Evolutionary conservation across 208 protist genomes (phyloP).

Genomic region (Porcisia deanei): DNA sequence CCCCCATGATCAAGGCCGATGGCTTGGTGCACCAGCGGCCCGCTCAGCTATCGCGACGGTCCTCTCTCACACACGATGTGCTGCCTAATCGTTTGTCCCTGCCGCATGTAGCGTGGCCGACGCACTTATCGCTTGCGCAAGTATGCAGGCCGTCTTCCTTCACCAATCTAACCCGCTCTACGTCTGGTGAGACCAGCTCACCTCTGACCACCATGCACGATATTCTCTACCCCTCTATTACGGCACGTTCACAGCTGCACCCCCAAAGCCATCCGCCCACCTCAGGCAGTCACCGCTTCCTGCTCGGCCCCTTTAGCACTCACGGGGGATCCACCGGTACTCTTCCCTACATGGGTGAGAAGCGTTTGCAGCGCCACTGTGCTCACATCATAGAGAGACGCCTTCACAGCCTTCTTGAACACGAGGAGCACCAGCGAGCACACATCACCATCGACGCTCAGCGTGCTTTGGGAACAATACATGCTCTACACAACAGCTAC

Average conservation of each 20-base stretch:
- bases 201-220: neutral
- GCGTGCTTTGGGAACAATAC: slow-evolving; percentile 10
- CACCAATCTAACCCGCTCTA: neutral
- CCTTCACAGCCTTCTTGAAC: slow-evolving; percentile 1
- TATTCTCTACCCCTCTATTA: neutral
- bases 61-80: neutral
- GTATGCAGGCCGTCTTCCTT: neutral
- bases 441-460: slow-evolving; percentile 3
- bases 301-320: neutral
- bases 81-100: no score
- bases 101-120: neutral
- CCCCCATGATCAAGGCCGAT: neutral
- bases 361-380: slow-evolving; percentile 8
- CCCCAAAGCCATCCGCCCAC: neutral
- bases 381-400: neutral
- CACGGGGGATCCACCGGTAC: no score
- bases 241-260: neutral
- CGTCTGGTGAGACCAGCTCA: neutral
- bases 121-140: neutral
- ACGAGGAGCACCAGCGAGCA: slow-evolving; percentile 19
- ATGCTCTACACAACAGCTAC: slow-evolving; percentile 11
- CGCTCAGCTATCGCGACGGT: no score
- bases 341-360: neutral
- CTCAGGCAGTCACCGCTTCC: neutral
- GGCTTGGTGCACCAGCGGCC: neutral